phyloP scores from a whole-genome alignment of 495 filamentous ascomycete genomes.

The Acidomyces sp. region DNA sequence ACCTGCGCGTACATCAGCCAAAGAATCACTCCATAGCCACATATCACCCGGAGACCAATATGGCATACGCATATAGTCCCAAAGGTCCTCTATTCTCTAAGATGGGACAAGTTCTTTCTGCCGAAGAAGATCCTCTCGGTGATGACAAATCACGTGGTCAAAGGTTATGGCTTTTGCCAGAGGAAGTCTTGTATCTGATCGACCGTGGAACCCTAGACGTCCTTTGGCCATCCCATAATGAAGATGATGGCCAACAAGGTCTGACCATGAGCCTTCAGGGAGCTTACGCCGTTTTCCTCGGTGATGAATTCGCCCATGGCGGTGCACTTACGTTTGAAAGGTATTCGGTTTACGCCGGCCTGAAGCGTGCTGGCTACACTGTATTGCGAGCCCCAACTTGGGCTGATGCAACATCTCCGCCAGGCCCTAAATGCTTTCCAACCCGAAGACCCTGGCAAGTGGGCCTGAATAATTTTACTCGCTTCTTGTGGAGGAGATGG shows the following conservation, averaged over 20 bases:
- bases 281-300: constrained; percentile 69
- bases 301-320: constrained; percentile 44
- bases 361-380: constrained; percentile 75
- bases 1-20: constrained; percentile 50
- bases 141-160: constrained; percentile 7
- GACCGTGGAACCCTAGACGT: constrained; percentile 79
- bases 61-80: constrained; percentile 33
- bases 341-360: constrained; percentile 71
- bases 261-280: constrained; percentile 81
- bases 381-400: constrained; percentile 54
- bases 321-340: constrained; percentile 60
- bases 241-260: constrained; percentile 37
- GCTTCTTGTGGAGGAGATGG: constrained; percentile 9
- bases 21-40: constrained; percentile 43
- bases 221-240: constrained; percentile 49
- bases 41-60: constrained; percentile 38
- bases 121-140: constrained; percentile 10
- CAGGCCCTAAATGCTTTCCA: constrained; percentile 6
- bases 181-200: constrained; percentile 79
- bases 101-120: constrained; percentile 45
- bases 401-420: constrained; percentile 25
- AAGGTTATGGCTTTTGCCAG: constrained; percentile 68
- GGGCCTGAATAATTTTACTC: constrained; percentile 20
- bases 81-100: constrained; percentile 43
- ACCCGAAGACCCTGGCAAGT: constrained; percentile 7